Base-by-base conservation (phyloP, 495 filamentous ascomycete genomes). In the Penicillium alfredii region DNA sequence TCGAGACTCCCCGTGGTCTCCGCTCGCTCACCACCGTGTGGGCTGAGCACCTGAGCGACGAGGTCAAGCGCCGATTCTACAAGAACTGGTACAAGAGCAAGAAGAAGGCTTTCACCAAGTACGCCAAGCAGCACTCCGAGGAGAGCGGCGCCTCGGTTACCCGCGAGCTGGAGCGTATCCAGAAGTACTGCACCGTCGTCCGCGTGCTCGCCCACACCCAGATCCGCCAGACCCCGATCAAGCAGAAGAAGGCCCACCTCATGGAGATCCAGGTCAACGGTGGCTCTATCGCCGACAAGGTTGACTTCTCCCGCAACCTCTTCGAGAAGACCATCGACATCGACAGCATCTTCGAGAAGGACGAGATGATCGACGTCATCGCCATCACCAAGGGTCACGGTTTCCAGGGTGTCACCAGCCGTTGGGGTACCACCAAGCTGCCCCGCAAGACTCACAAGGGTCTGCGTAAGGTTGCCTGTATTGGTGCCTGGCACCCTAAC, bases 61-160 rank as follows among this genome's bases (percentile, higher is more conserved):
- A 96, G 76, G 67, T 99, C 70, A 94, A 93, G 78, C 84, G 93
- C 51, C 88, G 93, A 64, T 99, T 99, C 86, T 99, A 99, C 84
- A 99, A 99, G 88, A 99, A 99, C 80, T 99, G 93, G 93, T 99
- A 99, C 85, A 94, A 93, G 78, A 84, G 78, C 78, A 99, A 99
- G 89, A 97, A 95, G 86, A 99, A 99, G 88, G 93, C 93, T 40
- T 99, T 97, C 78, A 99, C 93, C 76, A 95, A 93, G 78, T 99
- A 99, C 73, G 85, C 93, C 78, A 97, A 96, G 86, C 90, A 94
- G 80, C 86, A 97, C 82, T 84, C 93, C 51, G 88, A 94, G 68
- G 82, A 71, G 74, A 80, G 60, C 70, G 90, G 86, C 56, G 73
- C 86, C 54, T 84, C 86, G 50, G 82, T 98, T 74, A 86, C 82